These are phyloP conservation scores for Parasitella parasitica DNA, from an alignment of 371 early-diverging fungal species.

Conservation along the genomic window DNA sequence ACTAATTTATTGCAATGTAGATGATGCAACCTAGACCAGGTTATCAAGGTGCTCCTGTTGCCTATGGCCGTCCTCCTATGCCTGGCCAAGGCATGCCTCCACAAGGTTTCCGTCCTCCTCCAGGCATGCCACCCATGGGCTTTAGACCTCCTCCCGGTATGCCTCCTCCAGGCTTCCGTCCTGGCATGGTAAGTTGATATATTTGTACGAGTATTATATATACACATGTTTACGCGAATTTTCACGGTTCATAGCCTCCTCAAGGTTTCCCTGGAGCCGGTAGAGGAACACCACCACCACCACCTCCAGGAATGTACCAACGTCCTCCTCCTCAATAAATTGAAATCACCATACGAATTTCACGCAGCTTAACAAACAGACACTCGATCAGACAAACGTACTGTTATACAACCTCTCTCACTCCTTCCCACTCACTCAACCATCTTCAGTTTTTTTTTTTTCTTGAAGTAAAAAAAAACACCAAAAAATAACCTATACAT, in stretches of 20 bases:
- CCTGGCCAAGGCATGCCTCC: slow-evolving; percentile 53
- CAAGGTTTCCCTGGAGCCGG: slow-evolving; percentile 38
- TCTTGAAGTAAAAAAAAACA: neutral
- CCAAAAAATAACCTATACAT: slow-evolving; percentile 4
- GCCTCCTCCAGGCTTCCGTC: slow-evolving; percentile 28
- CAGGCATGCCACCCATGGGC: slow-evolving; percentile 55
- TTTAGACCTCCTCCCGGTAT: slow-evolving; percentile 57
- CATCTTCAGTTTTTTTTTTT: neutral
- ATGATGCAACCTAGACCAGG: slow-evolving; percentile 73
- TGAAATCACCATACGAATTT: neutral
- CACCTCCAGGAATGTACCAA: slow-evolving; percentile 38
- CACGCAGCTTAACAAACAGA: neutral
- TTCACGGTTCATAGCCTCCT: slow-evolving; percentile 23
- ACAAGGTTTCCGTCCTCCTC: slow-evolving; percentile 65
- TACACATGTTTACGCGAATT: neutral
- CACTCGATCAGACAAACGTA: neutral
- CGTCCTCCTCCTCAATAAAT: slow-evolving; percentile 32
- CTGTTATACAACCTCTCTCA: neutral
- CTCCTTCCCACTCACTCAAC: neutral
- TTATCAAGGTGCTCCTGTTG: slow-evolving; percentile 67
- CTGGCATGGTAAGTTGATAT: slow-evolving; percentile 16
- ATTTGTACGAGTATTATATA: neutral
- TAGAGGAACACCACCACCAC: slow-evolving; percentile 37
- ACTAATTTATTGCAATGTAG: slow-evolving; percentile 14
- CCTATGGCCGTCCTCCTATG: slow-evolving; percentile 73